phyloP scores from a whole-genome alignment of 768 basidiomycete species.

The Sarcodon aspratus region DNA sequence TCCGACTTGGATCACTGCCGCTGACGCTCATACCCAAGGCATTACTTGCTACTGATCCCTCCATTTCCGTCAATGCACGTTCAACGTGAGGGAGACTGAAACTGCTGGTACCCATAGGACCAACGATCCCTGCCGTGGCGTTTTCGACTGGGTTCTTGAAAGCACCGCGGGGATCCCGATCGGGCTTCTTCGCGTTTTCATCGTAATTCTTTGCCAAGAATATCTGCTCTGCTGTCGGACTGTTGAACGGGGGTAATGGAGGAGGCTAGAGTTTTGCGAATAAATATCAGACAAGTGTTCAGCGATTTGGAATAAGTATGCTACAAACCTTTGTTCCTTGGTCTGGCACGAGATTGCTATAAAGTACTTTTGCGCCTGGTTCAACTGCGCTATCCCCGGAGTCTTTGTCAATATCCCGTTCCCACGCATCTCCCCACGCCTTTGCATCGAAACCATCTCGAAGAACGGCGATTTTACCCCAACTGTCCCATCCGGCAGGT shows the following conservation, averaged over 20 bases:
- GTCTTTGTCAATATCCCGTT: constrained; percentile 41
- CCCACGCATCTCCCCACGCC: constrained; percentile 72
- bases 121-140: constrained; percentile 70
- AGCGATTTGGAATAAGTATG: background rate
- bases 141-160: constrained; percentile 72
- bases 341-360: constrained; percentile 62
- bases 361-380: constrained; percentile 54
- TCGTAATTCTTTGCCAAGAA: constrained; percentile 91
- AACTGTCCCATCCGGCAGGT: constrained; percentile 96
- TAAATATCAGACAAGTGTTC: background rate
- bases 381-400: constrained; percentile 30
- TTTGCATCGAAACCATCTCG: constrained; percentile 87
- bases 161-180: constrained; percentile 71
- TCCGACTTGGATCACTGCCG: constrained; percentile 21
- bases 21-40: constrained; percentile 16
- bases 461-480: constrained; percentile 89
- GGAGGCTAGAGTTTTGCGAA: constrained; percentile 30
- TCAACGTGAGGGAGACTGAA: constrained; percentile 84
- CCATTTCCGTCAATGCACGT: constrained; percentile 82
- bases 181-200: constrained; percentile 80
- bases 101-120: constrained; percentile 81
- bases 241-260: constrained; percentile 66
- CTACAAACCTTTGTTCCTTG: constrained; percentile 56
- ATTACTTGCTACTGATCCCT: constrained; percentile 30
- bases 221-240: constrained; percentile 76